Evolutionary conservation across 2,329 filamentous ascomycete species (phyloP), one percentile per base, ranked within the genome.

Genomic region (Cryphonectria japonica): DNA sequence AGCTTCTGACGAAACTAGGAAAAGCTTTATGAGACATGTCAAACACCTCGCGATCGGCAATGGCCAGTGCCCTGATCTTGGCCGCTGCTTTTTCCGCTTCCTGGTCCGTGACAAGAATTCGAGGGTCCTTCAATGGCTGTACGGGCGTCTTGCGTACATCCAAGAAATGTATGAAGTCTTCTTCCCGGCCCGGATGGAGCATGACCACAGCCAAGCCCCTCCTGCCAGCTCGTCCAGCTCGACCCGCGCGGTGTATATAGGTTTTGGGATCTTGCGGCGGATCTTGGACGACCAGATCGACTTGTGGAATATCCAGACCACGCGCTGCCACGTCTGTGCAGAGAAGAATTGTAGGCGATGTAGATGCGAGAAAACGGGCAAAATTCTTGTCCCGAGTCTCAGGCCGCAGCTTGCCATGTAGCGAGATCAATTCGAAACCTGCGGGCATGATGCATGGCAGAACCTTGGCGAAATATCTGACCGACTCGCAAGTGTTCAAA

Each of bases 311-410:
- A 79, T 98, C 95, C 2, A 98, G 86, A 22, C 95, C 95, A 69
- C 95, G 89, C 2, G 95, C 93, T 2, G 95, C 94, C 37, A 98
- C 90, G 78, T 98, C 95, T 26, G 96, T 98, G 8, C 95, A 98
- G 8, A 99, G 85, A 14, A 99, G 88, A 46, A 99, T 87, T 1
- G 92, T 91, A 0, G 95, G 93, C 0, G 89, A 88, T 1, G 92
- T 87, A 1, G 93, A 89, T 69, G 90, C 91, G 32, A 93, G 84
- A 78, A 98, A 98, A 71, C 89, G 90, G 74, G 88, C 87, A 76
- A 97, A 97, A 79, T 97, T 98, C 83, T 92, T 95, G 73, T 94
- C 89, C 70, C 96, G 91, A 9, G 97, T 93, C 76, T 94, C 94
- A 5, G 94, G 90, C 2, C 93, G 92, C 74, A 97, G 93, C 80